Base-by-base conservation (phyloP, 768 basidiomycete genomes). In the Leccinum ochraceum region DNA sequence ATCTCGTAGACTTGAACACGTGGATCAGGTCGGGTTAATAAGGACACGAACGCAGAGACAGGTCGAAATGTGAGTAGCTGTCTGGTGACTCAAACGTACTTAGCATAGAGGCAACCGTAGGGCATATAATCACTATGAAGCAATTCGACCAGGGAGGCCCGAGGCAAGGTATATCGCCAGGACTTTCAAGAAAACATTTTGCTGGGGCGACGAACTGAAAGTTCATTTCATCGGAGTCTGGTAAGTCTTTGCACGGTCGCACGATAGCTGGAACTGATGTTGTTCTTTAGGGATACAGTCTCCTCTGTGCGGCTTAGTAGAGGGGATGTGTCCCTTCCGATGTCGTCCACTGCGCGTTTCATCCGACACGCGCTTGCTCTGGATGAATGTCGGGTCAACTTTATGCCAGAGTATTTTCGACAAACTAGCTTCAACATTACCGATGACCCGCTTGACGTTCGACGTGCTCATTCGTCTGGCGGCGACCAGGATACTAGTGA, bases 301-400 rank as follows among this genome's bases (percentile, higher is more conserved):
- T 79, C 80, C 39, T 86, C 84, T 1, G 84, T 87, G n/a, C 83
- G 84, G 10, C 32, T 83, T 42, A 74, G 85, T 54, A 79, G 54
- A 52, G 58, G 80, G 3, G 77, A 76, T 42, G 73, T 80, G 2
- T 65, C 63, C 5, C 74, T 86, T 2, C 85, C 85, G 0, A 86
- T 85, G 68, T 80, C 81, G 0, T 78, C 76, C 4, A 81, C 80
- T 10, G 83, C 85, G 17, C 28, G 28, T 14, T 10, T 7, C 6
- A 28, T 51, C 28, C 28, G 50, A 7, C 50, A 51, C 6, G 50
- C 50, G 17, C 50, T 51, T 17, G 28, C 50, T 30, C 50, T 51
- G 4, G 50, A 51, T 13, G 50, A 51, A 28, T 28, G 26, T 24
- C 8, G 50, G 17, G 50, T 51, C 17, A 51, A 51, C 1, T 51